A percentile compares a stretch with the other conserved stretches of the same genome.
These are phyloP conservation scores for Phytopythium oedochilum DNA, from an alignment of 352 stramenopile species.

Conservation along the genomic window DNA sequence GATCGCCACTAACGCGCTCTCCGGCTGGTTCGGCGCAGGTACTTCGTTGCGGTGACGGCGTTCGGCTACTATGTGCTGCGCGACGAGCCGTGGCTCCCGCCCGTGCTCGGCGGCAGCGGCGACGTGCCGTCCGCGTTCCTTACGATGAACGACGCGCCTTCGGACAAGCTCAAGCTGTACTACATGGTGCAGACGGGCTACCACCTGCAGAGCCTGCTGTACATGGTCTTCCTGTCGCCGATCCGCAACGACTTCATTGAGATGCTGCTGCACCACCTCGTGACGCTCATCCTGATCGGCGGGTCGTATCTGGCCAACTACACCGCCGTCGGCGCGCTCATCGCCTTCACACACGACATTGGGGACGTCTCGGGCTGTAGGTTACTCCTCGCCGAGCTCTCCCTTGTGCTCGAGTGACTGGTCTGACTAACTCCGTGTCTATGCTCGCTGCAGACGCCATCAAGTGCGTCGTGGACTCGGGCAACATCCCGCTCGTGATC, in stretches of 20 bases:
- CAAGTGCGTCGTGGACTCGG: conserved; percentile 33
- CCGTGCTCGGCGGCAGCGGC: conserved; percentile 30
- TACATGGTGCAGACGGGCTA: conserved; percentile 54
- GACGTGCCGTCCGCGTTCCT: conserved; percentile 24
- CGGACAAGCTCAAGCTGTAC: conserved; percentile 34
- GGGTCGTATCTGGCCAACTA: conserved; percentile 54
- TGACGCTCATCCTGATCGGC: conserved; percentile 52
- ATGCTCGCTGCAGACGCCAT: conserved; percentile 21
- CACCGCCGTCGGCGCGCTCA: conserved; percentile 32
- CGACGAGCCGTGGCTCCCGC: conserved; percentile 44
- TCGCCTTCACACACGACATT: conserved; percentile 49
- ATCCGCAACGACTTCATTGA: conserved; percentile 63
- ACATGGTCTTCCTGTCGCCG: conserved; percentile 48
- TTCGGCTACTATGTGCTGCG: conserved; percentile 37
- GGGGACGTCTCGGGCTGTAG: conserved; percentile 49
- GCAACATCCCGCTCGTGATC: conserved; percentile 24
- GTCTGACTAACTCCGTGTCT: conserved; percentile 5
- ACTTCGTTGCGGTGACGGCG: conserved; percentile 23
- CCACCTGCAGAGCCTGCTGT: conserved; percentile 49
- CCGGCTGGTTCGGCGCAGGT: conserved; percentile 11
- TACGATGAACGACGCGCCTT: conserved; percentile 25
- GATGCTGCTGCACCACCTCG: conserved; percentile 53
- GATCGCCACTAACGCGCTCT: too few relatives aligned
- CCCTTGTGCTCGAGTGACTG: background rate
- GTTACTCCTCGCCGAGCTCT: conserved; percentile 1